Percentiles rank a stretch among this genome's conserved stretches.
phyloP scores from a whole-genome alignment of 345 rosid species.

The Eucalyptus erythrocorys region DNA sequence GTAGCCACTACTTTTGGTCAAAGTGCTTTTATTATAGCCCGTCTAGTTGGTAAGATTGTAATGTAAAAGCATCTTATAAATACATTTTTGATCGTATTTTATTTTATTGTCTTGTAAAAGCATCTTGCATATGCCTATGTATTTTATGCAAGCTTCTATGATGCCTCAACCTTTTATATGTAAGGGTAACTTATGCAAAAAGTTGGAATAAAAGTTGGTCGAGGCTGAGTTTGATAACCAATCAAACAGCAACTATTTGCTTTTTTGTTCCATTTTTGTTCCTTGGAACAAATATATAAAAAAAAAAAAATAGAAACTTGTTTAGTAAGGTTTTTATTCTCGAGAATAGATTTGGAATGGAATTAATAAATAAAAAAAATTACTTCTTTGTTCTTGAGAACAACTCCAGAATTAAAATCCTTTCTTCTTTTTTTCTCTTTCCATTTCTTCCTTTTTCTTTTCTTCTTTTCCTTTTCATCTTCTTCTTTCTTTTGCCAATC shows the following conservation, averaged over 20 bases:
- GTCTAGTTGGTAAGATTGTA: background rate
- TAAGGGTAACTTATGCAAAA: accelerated
- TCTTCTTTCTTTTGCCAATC: too few relatives aligned
- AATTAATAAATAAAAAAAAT: accelerated
- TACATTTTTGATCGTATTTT: background rate
- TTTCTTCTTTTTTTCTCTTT: accelerated
- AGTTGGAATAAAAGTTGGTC: background rate
- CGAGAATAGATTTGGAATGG: accelerated
- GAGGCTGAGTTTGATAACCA: accelerated
- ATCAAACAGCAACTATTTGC: accelerated
- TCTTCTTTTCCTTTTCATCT: too few relatives aligned
- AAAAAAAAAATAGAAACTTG: accelerated
- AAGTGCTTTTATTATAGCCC: background rate
- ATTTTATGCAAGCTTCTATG: accelerated
- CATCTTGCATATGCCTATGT: accelerated
- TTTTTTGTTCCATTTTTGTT: accelerated
- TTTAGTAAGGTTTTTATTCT: too few relatives aligned
- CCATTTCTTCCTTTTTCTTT: too few relatives aligned
- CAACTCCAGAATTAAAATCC: accelerated
- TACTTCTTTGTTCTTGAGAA: too few relatives aligned
- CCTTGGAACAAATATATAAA: accelerated
- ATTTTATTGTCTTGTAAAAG: background rate
- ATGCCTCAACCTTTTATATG: background rate
- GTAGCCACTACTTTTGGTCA: background rate
- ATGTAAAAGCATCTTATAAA: background rate